Evolutionary conservation across 441 rosid genomes (phyloP).

Genomic region (Euphorbia celastroides): DNA sequence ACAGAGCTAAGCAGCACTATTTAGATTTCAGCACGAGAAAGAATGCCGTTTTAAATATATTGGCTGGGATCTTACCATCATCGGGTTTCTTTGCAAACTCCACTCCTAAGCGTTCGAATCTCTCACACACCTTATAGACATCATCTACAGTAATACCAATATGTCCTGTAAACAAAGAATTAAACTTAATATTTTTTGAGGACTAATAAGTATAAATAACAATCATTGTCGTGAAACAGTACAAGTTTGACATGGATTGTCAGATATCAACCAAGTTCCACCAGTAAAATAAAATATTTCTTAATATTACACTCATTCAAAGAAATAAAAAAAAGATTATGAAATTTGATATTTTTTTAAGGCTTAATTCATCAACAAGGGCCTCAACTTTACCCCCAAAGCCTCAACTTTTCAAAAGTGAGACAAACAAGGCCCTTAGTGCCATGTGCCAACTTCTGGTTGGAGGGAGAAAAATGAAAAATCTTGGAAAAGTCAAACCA

Average conservation of each 20-base stretch:
- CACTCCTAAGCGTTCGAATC: slow-evolving; percentile 74
- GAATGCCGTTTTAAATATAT: background rate
- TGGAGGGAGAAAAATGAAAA: too few relatives aligned
- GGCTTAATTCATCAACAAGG: too few relatives aligned
- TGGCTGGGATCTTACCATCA: slow-evolving; percentile 43
- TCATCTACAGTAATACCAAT: slow-evolving; percentile 87
- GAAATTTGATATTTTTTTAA: too few relatives aligned
- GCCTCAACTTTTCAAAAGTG: too few relatives aligned
- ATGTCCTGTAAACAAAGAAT: slow-evolving; percentile 49
- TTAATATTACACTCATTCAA: background rate
- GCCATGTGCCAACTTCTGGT: too few relatives aligned
- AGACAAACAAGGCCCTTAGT: too few relatives aligned
- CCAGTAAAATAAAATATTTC: too few relatives aligned
- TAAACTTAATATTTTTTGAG: background rate
- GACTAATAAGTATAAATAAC: background rate
- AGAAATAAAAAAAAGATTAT: background rate
- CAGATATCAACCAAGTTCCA: too few relatives aligned
- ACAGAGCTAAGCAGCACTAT: background rate
- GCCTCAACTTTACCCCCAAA: too few relatives aligned
- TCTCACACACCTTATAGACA: slow-evolving; percentile 82
- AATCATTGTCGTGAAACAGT: background rate
- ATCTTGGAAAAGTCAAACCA: too few relatives aligned
- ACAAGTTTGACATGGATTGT: too few relatives aligned
- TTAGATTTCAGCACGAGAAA: background rate
- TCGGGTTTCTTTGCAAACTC: slow-evolving; percentile 83